These are phyloP conservation scores for Lindgomyces ingoldianus DNA, from an alignment of 495 filamentous ascomycete genomes.

Conservation along the genomic window DNA sequence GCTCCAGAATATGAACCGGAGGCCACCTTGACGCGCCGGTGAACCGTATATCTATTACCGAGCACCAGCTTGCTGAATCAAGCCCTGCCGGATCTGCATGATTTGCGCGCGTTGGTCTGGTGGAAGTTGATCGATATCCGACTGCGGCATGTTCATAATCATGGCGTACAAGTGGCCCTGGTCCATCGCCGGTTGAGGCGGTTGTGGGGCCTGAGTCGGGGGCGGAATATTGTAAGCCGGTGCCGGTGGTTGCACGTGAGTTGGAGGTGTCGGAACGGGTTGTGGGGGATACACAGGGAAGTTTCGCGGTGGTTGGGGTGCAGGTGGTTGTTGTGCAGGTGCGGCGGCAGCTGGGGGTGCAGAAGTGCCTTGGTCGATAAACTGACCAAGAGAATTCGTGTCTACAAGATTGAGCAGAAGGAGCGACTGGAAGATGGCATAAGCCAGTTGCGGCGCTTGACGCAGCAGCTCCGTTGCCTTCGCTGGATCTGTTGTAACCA, in stretches of 20 bases:
- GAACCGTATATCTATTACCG: neutral
- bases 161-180: conserved; percentile 64
- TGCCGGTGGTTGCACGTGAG: conserved; percentile 51
- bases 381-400: conserved; percentile 55
- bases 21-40: neutral
- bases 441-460: conserved; percentile 89
- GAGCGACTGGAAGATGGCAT: conserved; percentile 93
- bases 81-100: conserved; percentile 65
- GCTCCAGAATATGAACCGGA: neutral
- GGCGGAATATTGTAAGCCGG: neutral
- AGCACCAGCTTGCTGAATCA: conserved; percentile 47
- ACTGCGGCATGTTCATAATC: conserved; percentile 72
- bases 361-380: conserved; percentile 57
- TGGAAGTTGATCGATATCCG: conserved; percentile 72
- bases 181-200: neutral
- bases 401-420: conserved; percentile 93
- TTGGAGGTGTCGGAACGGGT: conserved; percentile 57
- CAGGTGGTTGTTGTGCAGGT: conserved; percentile 32
- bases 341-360: conserved; percentile 28
- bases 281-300: conserved; percentile 31
- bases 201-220: conserved; percentile 38
- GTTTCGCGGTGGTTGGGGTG: conserved; percentile 38
- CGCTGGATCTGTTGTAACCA: conserved; percentile 75
- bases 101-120: conserved; percentile 74
- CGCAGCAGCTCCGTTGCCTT: conserved; percentile 85